These are phyloP conservation scores for Phlebiopsis gigantea DNA, from an alignment of 768 basidiomycete genomes.

Conservation along the genomic window DNA sequence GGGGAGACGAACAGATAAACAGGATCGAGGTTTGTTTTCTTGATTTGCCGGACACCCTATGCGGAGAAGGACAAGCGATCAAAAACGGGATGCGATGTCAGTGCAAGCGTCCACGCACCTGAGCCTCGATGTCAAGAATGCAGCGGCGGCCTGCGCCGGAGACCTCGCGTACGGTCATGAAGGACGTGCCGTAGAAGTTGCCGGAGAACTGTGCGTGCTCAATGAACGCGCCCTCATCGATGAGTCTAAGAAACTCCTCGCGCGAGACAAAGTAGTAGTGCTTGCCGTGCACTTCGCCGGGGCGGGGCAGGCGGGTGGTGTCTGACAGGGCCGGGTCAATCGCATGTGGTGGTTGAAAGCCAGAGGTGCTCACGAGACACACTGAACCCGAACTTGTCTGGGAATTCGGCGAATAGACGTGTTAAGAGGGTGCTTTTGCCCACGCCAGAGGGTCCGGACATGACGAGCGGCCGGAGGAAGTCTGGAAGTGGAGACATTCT, in stretches of 20 bases:
- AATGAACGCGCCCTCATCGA: slow-evolving; percentile 73
- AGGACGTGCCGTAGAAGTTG: slow-evolving; percentile 91
- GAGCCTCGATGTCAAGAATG: slow-evolving; percentile 93
- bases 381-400: slow-evolving; percentile 86
- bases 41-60: slow-evolving; percentile 91
- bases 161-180: too few species aligned
- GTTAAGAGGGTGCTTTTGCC: slow-evolving; percentile 90
- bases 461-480: slow-evolving; percentile 68
- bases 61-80: too few species aligned
- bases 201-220: too few species aligned
- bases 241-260: slow-evolving; percentile 67
- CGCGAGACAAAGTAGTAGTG: slow-evolving; percentile 82
- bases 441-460: slow-evolving; percentile 90
- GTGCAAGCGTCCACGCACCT: slow-evolving; percentile 63
- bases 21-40: slow-evolving; percentile 73
- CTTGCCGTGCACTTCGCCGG: slow-evolving; percentile 76
- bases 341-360: not conserved
- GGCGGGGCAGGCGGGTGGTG: slow-evolving; percentile 82
- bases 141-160: slow-evolving; percentile 70
- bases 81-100: too few species aligned
- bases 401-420: slow-evolving; percentile 74
- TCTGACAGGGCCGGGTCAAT: slow-evolving; percentile 40
- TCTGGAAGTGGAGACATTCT: slow-evolving; percentile 27
- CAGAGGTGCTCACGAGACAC: slow-evolving; percentile 65
- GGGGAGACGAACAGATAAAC: slow-evolving; percentile 92